Evolutionary conservation across 768 basidiomycete genomes (phyloP).

Genomic region (Serendipita sp.): DNA sequence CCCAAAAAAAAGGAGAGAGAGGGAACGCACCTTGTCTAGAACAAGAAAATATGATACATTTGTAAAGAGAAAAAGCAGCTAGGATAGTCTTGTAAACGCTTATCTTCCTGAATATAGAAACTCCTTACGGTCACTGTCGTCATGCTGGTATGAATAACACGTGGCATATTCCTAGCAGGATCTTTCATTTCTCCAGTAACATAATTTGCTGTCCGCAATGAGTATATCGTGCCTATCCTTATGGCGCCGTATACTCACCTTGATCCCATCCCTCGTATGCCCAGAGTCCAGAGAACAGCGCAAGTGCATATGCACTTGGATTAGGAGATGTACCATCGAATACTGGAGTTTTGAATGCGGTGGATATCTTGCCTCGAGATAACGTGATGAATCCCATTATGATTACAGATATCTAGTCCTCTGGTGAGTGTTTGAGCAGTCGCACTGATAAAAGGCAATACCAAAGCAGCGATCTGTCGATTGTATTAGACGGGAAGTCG

Average conservation of each 20-base stretch:
- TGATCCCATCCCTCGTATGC: slow-evolving; percentile 91
- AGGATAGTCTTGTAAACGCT: neutral
- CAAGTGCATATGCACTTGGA: slow-evolving; percentile 79
- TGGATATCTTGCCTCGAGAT: slow-evolving; percentile 49
- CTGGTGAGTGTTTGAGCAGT: neutral
- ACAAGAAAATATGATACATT: slow-evolving; percentile 90
- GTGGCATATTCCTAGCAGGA: slow-evolving; percentile 72
- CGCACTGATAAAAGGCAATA: slow-evolving; percentile 22
- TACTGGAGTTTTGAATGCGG: slow-evolving; percentile 46
- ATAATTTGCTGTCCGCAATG: slow-evolving; percentile 48
- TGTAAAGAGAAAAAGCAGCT: slow-evolving; percentile 63
- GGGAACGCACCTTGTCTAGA: slow-evolving; percentile 51
- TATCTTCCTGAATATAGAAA: neutral
- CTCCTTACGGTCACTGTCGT: slow-evolving; percentile 48
- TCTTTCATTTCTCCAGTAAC: slow-evolving; percentile 78
- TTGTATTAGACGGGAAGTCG: neutral
- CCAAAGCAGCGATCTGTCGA: slow-evolving; percentile 44
- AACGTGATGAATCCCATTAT: slow-evolving; percentile 67
- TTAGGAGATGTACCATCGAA: slow-evolving; percentile 62
- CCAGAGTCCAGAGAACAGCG: slow-evolving; percentile 88
- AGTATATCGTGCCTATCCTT: neutral
- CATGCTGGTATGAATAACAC: slow-evolving; percentile 87
- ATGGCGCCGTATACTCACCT: slow-evolving; percentile 6
- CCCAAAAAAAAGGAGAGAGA: neutral
- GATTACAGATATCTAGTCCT: slow-evolving; percentile 34